Evolutionary conservation across 1,139 yeast genomes (phyloP).

Genomic region (Diutina neorugosa): DNA sequence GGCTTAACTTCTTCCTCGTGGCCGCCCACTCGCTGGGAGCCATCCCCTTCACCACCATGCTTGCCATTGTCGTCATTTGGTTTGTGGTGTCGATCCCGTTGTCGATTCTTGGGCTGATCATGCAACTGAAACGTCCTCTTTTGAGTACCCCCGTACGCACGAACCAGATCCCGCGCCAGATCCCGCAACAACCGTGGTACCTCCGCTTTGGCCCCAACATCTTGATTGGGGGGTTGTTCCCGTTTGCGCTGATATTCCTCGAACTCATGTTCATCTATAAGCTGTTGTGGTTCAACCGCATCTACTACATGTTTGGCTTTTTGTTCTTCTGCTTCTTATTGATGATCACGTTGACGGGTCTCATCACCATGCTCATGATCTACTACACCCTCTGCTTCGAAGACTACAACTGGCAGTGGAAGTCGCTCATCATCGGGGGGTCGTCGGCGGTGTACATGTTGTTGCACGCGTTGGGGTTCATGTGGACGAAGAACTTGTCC

Average conservation of each 20-base stretch:
- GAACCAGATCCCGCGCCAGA: conserved; percentile 90
- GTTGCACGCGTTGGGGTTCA: conserved; percentile 57
- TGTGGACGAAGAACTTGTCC: conserved; percentile 58
- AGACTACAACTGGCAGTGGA: conserved; percentile 97
- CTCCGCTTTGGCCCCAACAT: conserved; percentile 56
- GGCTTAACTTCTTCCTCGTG: conserved; percentile 73
- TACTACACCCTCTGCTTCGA: conserved; percentile 84
- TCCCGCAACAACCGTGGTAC: conserved; percentile 85
- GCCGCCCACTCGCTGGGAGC: conserved; percentile 84
- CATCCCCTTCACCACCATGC: conserved; percentile 83
- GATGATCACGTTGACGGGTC: conserved; percentile 70
- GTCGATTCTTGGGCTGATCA: conserved; percentile 65
- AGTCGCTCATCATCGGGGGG: conserved; percentile 78
- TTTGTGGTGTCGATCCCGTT: conserved; percentile 76
- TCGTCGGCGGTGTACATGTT: conserved; percentile 82
- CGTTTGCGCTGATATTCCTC: conserved; percentile 90
- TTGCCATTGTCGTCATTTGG: conserved; percentile 77
- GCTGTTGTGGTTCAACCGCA: conserved; percentile 88
- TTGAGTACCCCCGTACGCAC: conserved; percentile 71
- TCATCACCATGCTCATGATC: conserved; percentile 70
- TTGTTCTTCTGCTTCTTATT: conserved; percentile 75
- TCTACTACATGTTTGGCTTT: conserved; percentile 96
- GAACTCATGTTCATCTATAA: conserved; percentile 84
- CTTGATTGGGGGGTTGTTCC: conserved; percentile 79
- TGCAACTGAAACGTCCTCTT: conserved; percentile 57